Conservation (phyloP, 2,329 filamentous ascomycete genomes). For the Neoascochyta sp. region DNA sequence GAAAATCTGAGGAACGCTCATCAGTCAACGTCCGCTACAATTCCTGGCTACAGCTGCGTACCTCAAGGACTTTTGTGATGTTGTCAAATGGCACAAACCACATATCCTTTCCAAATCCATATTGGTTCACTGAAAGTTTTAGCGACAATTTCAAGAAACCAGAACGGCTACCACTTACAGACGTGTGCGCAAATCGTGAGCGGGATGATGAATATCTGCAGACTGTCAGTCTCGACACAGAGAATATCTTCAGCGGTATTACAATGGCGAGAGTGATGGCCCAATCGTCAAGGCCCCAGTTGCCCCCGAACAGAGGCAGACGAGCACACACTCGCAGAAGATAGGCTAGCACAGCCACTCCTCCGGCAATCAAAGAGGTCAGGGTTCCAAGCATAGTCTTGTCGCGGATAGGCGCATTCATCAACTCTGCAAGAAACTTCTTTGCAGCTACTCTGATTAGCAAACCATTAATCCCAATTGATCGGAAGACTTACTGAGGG, state of each 20-base stretch:
- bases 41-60: constrained; percentile 5
- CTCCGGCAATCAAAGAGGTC: constrained; percentile 35
- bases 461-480: background rate
- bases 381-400: constrained; percentile 35
- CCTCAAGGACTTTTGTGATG: constrained; percentile 45
- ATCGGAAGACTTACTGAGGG: constrained; percentile 18
- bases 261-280: constrained; percentile 27
- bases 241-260: constrained; percentile 5
- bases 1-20: constrained; percentile 13
- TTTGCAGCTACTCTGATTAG: constrained; percentile 32
- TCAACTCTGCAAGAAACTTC: constrained; percentile 31
- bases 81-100: constrained; percentile 46
- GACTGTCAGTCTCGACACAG: background rate
- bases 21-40: background rate
- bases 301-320: constrained; percentile 33
- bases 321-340: constrained; percentile 37
- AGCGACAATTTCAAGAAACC: too few species aligned
- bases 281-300: constrained; percentile 41
- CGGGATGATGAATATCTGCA: constrained; percentile 3
- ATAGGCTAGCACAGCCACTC: constrained; percentile 33
- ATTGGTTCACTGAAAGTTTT: too few species aligned
- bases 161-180: too few species aligned
- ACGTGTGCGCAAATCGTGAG: constrained; percentile 4
- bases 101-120: constrained; percentile 51
- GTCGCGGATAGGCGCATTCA: constrained; percentile 33